Evolutionary conservation across 495 filamentous ascomycete genomes (phyloP).

Genomic region (Penicillium goetzii): DNA sequence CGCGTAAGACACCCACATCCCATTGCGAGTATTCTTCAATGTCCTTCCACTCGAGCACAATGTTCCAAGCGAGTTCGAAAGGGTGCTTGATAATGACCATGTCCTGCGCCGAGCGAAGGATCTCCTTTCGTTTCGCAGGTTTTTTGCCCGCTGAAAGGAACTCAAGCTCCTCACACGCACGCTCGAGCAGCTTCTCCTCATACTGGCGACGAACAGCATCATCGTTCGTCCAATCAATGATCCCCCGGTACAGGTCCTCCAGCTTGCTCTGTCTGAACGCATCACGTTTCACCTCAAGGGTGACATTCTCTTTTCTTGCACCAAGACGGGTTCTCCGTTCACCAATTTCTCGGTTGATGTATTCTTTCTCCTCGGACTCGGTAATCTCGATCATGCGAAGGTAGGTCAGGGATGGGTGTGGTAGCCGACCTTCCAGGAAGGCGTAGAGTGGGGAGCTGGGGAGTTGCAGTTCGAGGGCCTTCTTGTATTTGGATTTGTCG

Average conservation of each 20-base stretch:
- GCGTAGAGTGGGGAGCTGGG: constrained; percentile 77
- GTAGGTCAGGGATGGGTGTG: constrained; percentile 80
- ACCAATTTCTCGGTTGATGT: constrained; percentile 87
- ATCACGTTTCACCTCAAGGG: constrained; percentile 83
- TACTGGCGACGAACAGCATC: constrained; percentile 81
- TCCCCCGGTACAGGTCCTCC: constrained; percentile 72
- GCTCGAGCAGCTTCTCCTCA: constrained; percentile 87
- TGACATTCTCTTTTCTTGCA: constrained; percentile 79
- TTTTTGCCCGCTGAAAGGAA: constrained; percentile 70
- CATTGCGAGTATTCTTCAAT: constrained; percentile 68
- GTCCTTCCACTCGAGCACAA: constrained; percentile 88
- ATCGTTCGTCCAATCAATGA: constrained; percentile 88
- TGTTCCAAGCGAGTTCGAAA: constrained; percentile 86
- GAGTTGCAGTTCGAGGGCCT: constrained; percentile 73
- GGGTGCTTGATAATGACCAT: constrained; percentile 97
- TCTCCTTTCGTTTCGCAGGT: constrained; percentile 64
- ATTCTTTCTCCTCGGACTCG: constrained; percentile 85
- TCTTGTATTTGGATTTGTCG: constrained; percentile 69
- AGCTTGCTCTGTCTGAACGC: constrained; percentile 71
- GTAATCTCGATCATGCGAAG: constrained; percentile 80
- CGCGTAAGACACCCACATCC: constrained; percentile 72
- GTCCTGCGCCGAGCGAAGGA: constrained; percentile 75
- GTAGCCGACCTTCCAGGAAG: constrained; percentile 83
- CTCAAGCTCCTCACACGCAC: constrained; percentile 74
- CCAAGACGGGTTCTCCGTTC: constrained; percentile 87